Base-by-base conservation (phyloP, 2,329 filamentous ascomycete species). In the Ophioceras dolichostomum region DNA sequence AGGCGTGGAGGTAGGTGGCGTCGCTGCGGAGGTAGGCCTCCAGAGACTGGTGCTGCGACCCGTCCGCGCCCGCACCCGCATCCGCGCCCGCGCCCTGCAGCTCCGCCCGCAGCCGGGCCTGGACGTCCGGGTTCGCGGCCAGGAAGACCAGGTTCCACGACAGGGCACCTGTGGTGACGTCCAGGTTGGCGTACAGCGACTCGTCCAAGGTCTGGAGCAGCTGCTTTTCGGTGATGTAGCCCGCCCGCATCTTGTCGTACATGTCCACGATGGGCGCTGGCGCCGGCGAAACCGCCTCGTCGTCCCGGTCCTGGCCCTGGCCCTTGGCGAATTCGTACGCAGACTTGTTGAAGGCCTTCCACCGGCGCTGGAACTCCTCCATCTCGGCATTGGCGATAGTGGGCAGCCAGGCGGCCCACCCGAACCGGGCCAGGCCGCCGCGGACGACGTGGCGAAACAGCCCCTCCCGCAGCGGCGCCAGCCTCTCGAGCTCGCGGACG, bases 191-290 rank as follows among this genome's bases (percentile, higher is more conserved):
- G 40, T 58, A 68, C 0, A 68, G 53, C 31, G 55, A 54, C 45
- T 68, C 65, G 41, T 68, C 62, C 5, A 67, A 44, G 0, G 65
- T 67, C 21, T 68, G 64, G 1, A 59, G 46, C 2, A 60, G 36
- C 30, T 61, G n/a, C n/a, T n/a, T n/a, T n/a, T n/a, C n/a, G n/a
- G n/a, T n/a, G n/a, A n/a, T n/a, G n/a, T n/a, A n/a, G n/a, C n/a
- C n/a, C n/a, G n/a, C n/a, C n/a, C n/a, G n/a, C n/a, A n/a, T n/a
- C n/a, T n/a, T n/a, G n/a, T n/a, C n/a, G n/a, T n/a, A n/a, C n/a
- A n/a, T n/a, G n/a, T n/a, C n/a, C n/a, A n/a, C n/a, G n/a, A n/a
- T n/a, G n/a, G n/a, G n/a, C n/a, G n/a, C n/a, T n/a, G n/a, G n/a
- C n/a, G n/a, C n/a, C n/a, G n/a, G n/a, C n/a, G n/a, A n/a, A n/a